phyloP scores from a whole-genome alignment of 306 rosid genomes.

The Cucumis cinereus region DNA sequence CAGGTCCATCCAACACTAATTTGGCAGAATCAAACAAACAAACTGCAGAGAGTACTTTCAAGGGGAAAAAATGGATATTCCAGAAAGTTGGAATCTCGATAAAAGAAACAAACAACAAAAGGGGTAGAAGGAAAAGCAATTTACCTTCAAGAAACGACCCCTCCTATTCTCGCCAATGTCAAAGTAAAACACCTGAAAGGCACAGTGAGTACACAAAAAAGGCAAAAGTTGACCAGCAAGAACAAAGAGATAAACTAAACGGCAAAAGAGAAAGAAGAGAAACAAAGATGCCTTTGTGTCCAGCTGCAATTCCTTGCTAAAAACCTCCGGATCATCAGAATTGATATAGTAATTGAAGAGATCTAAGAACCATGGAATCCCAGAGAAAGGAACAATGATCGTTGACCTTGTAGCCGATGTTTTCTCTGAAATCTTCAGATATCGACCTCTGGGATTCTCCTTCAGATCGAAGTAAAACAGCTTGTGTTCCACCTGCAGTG shows the following conservation, averaged over 20 bases:
- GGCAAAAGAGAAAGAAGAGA: not conserved
- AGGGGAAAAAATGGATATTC: not conserved
- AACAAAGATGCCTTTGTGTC: conserved; percentile 53
- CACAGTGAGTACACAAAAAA: not conserved
- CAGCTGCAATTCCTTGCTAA: conserved; percentile 98
- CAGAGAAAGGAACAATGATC: conserved; percentile 91
- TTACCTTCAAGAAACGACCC: conserved; percentile 98
- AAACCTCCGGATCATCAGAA: conserved; percentile 83
- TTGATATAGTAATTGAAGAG: conserved; percentile 92
- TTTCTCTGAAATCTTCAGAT: conserved; percentile 92
- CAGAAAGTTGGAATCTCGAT: not conserved
- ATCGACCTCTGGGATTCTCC: conserved; percentile 97
- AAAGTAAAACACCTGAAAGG: conserved; percentile 73
- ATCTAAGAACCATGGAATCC: conserved; percentile 97
- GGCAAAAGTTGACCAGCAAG: not conserved
- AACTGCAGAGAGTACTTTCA: not conserved
- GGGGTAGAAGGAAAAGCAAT: not conserved
- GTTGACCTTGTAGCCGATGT: conserved; percentile 98
- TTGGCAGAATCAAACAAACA: not conserved
- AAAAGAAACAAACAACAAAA: not conserved
- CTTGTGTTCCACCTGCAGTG: conserved; percentile 97
- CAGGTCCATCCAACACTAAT: not conserved
- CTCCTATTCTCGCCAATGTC: conserved; percentile 99
- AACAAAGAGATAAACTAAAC: not conserved
- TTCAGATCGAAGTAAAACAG: conserved; percentile 98